Evolutionary conservation across 768 basidiomycete species (phyloP).

Genomic region (Auriculariales sp.): DNA sequence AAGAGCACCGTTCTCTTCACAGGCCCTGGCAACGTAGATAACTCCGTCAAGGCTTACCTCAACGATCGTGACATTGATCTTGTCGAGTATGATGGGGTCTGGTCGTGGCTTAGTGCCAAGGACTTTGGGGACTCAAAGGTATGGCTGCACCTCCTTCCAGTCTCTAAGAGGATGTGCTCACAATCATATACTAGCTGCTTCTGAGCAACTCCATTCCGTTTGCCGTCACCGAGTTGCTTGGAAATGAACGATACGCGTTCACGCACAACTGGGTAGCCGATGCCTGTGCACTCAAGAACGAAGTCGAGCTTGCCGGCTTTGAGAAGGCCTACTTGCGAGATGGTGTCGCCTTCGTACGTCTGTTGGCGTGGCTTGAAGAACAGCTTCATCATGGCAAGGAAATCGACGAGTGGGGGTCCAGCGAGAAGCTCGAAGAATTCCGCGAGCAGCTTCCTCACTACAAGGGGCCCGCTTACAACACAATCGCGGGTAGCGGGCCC

Average conservation of each 20-base stretch:
- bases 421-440: slow-evolving; percentile 66
- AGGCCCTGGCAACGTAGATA: slow-evolving; percentile 47
- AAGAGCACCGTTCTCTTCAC: slow-evolving; percentile 50
- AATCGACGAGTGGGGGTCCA: slow-evolving; percentile 88
- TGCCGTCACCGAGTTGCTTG: too few species aligned
- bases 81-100: slow-evolving; percentile 61
- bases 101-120: slow-evolving; percentile 59
- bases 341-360: slow-evolving; percentile 71
- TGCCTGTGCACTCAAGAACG: slow-evolving; percentile 82
- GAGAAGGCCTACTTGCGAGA: slow-evolving; percentile 78
- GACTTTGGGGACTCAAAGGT: slow-evolving; percentile 75
- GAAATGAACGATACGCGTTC: slow-evolving; percentile 70
- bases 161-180: too few species aligned
- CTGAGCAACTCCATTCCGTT: too few species aligned
- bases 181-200: too few species aligned
- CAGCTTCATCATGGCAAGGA: slow-evolving; percentile 63
- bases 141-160: too few species aligned
- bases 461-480: slow-evolving; percentile 79
- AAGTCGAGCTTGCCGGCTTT: slow-evolving; percentile 70
- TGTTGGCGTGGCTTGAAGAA: slow-evolving; percentile 83
- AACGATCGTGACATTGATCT: slow-evolving; percentile 38
- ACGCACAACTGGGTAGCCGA: slow-evolving; percentile 54
- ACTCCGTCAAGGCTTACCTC: slow-evolving; percentile 45
- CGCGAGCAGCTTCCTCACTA: slow-evolving; percentile 57
- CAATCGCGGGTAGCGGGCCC: slow-evolving; percentile 76